Conservation (phyloP, 495 filamentous ascomycete species). For the Aspergillus heteromorphus region DNA sequence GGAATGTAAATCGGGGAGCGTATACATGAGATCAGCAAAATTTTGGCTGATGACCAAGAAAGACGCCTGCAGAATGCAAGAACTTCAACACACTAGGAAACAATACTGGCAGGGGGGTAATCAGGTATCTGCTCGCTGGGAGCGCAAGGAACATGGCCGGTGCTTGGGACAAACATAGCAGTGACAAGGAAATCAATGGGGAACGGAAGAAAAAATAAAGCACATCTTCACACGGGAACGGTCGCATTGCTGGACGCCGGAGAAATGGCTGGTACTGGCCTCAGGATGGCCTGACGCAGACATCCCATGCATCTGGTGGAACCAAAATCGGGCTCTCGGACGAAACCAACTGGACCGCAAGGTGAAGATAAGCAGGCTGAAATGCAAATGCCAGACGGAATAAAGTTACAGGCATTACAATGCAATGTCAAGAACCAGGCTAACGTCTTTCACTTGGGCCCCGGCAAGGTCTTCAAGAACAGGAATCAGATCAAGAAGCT, state of each 20-base stretch:
- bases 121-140: conserved; percentile 35
- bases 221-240: neutral
- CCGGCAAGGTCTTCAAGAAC: conserved; percentile 96
- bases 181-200: conserved; percentile 21
- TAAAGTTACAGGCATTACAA: conserved; percentile 51
- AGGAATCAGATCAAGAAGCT: conserved; percentile 94
- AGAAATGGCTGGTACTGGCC: neutral
- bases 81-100: conserved; percentile 27
- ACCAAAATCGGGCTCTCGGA: neutral
- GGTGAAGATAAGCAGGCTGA: conserved; percentile 22
- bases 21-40: conserved; percentile 35
- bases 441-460: conserved; percentile 86
- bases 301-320: neutral
- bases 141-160: conserved; percentile 11
- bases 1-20: conserved; percentile 25
- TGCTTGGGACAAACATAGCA: conserved; percentile 12
- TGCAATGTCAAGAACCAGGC: conserved; percentile 92
- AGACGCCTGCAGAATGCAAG: conserved; percentile 48
- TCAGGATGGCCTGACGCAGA: neutral
- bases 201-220: conserved; percentile 12
- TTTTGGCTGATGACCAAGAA: conserved; percentile 38
- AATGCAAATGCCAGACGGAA: conserved; percentile 30
- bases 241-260: neutral
- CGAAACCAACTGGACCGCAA: conserved; percentile 16
- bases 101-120: conserved; percentile 20